These are phyloP conservation scores for Saraca asoca DNA, from an alignment of 331 rosid species.

Conservation along the genomic window DNA sequence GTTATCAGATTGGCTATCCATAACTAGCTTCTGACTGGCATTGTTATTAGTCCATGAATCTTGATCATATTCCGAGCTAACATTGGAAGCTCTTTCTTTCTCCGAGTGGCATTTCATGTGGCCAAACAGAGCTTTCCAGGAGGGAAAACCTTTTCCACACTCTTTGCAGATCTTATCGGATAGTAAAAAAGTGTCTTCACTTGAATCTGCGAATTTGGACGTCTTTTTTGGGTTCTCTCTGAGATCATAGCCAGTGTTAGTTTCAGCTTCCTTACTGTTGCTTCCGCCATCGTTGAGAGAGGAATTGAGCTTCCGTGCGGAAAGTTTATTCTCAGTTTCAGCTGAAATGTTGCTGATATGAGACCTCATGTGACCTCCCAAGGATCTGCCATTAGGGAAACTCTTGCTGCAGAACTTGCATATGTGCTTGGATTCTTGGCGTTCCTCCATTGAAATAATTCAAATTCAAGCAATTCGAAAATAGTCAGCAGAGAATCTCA, in stretches of 20 bases:
- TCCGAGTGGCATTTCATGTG: conserved; percentile 90
- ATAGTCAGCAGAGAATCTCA: background rate
- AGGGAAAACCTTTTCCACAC: conserved; percentile 74
- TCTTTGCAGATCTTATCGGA: conserved; percentile 63
- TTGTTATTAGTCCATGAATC: conserved; percentile 53
- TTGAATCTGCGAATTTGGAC: conserved; percentile 57
- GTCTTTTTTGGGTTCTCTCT: conserved; percentile 78
- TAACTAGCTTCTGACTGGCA: conserved; percentile 43
- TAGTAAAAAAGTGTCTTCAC: conserved; percentile 38
- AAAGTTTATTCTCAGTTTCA: conserved; percentile 39
- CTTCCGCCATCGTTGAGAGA: conserved; percentile 40
- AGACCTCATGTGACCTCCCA: conserved; percentile 98
- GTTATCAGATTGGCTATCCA: conserved; percentile 72
- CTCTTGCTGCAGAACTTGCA: conserved; percentile 82
- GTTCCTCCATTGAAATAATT: conserved; percentile 59
- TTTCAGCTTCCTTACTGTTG: background rate
- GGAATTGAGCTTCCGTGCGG: too few relatives aligned
- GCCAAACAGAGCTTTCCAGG: conserved; percentile 85
- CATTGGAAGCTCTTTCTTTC: conserved; percentile 44
- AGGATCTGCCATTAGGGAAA: conserved; percentile 86
- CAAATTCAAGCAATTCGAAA: background rate
- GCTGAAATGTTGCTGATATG: conserved; percentile 53
- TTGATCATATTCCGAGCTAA: conserved; percentile 49
- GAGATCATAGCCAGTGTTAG: conserved; percentile 54
- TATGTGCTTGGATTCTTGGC: conserved; percentile 50